Evolutionary conservation across 371 early-diverging fungal genomes (phyloP).

Genomic region (Lichtheimia ramosa): DNA sequence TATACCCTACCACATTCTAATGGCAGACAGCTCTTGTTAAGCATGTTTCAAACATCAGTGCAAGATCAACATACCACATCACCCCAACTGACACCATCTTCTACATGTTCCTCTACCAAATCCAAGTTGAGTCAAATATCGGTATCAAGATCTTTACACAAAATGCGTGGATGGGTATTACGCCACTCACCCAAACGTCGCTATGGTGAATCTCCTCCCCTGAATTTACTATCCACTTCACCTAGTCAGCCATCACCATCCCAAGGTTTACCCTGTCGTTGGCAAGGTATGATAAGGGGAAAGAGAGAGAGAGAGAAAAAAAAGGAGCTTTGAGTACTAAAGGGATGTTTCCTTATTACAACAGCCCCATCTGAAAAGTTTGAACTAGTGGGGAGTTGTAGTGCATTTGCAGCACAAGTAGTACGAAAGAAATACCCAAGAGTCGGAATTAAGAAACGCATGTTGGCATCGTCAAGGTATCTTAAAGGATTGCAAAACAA

Average conservation of each 20-base stretch:
- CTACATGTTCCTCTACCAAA: neutral
- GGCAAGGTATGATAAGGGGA: neutral
- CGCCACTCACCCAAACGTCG: too few relatives aligned
- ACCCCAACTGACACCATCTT: neutral
- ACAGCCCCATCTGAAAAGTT: constrained; percentile 2
- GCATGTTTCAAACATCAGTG: neutral
- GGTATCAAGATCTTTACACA: too few relatives aligned
- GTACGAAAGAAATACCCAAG: neutral
- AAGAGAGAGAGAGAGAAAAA: too few relatives aligned
- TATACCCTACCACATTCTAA: neutral
- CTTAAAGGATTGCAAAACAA: constrained; percentile 19
- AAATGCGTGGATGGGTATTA: too few relatives aligned
- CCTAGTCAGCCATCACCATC: neutral
- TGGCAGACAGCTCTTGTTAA: neutral
- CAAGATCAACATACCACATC: neutral
- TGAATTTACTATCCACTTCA: too few relatives aligned
- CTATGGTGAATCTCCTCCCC: too few relatives aligned
- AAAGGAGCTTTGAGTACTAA: too few relatives aligned
- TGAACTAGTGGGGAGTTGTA: neutral
- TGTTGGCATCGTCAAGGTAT: constrained; percentile 28
- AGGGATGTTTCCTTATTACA: neutral
- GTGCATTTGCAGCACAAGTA: neutral
- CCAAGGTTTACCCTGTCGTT: neutral
- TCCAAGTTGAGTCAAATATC: neutral
- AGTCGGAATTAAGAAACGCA: constrained; percentile 12